A percentile compares a stretch with the other conserved stretches of the same genome.
These are phyloP conservation scores for Cicer pinnatifidum DNA, from an alignment of 306 rosid species.

Conservation along the genomic window DNA sequence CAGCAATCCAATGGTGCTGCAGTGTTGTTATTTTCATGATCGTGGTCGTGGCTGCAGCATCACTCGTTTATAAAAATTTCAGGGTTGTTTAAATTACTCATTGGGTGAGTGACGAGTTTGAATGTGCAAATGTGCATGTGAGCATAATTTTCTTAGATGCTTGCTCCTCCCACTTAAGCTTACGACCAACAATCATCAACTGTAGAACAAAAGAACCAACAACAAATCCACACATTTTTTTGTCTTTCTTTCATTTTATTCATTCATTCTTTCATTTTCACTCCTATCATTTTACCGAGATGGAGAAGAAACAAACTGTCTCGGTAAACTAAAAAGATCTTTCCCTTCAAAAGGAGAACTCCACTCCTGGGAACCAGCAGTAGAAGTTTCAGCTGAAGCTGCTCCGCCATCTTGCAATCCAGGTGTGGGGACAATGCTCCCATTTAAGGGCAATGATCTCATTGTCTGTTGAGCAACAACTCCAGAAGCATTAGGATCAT, in stretches of 20 bases:
- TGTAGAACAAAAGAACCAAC: constrained; percentile 66
- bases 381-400: constrained; percentile 61
- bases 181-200: constrained; percentile 61
- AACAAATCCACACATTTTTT: constrained; percentile 70
- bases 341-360: constrained; percentile 95
- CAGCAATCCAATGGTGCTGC: too few species aligned
- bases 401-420: constrained; percentile 79
- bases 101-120: not conserved
- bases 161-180: constrained; percentile 45
- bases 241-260: constrained; percentile 64
- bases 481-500: constrained; percentile 68
- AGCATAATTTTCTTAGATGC: constrained; percentile 46
- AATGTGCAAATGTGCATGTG: constrained; percentile 5
- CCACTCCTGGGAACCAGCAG: constrained; percentile 81
- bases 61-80: too few species aligned
- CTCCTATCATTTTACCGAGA: constrained; percentile 64
- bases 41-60: too few species aligned
- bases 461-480: constrained; percentile 58
- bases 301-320: constrained; percentile 98
- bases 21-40: too few species aligned
- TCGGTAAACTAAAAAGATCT: constrained; percentile 90
- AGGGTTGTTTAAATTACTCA: not conserved
- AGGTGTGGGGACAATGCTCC: constrained; percentile 56
- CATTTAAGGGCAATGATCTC: constrained; percentile 65
- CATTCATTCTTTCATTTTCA: constrained; percentile 48